Evolutionary conservation across 345 rosid species (phyloP).

Genomic region (Pugionium dolabratum): DNA sequence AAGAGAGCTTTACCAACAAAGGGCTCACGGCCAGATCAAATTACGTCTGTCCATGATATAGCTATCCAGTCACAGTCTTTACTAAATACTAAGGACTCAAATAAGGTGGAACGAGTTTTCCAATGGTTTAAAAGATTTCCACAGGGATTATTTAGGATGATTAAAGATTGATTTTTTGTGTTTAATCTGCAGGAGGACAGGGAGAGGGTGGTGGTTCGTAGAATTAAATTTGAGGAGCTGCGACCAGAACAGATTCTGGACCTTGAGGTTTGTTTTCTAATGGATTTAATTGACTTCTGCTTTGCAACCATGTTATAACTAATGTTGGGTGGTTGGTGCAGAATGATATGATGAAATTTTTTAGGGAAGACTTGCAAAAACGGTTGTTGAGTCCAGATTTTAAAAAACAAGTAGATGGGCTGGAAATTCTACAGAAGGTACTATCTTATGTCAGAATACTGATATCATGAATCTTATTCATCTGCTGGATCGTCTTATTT

Average conservation of each 20-base stretch:
- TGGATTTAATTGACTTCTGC: slow-evolving; percentile 12
- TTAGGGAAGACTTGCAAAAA: slow-evolving; percentile 90
- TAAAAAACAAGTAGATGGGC: slow-evolving; percentile 95
- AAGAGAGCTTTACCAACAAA: slow-evolving; percentile 72
- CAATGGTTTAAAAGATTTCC: slow-evolving; percentile 12
- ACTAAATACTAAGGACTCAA: slow-evolving; percentile 88
- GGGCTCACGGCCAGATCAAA: slow-evolving; percentile 64
- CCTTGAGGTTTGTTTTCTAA: slow-evolving; percentile 75
- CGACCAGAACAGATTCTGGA: slow-evolving; percentile 95
- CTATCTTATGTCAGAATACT: slow-evolving; percentile 23
- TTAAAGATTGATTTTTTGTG: slow-evolving; percentile 18
- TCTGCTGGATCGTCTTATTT: neutral
- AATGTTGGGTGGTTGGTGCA: slow-evolving; percentile 44
- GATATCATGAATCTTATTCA: slow-evolving; percentile 16
- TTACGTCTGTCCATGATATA: slow-evolving; percentile 71
- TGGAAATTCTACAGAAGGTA: slow-evolving; percentile 96
- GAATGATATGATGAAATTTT: slow-evolving; percentile 91
- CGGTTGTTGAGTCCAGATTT: slow-evolving; percentile 84
- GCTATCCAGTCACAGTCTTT: slow-evolving; percentile 86
- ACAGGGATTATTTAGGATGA: slow-evolving; percentile 12
- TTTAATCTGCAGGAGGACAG: slow-evolving; percentile 76
- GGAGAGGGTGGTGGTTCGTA: slow-evolving; percentile 86
- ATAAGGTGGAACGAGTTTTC: slow-evolving; percentile 61
- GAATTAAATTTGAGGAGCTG: slow-evolving; percentile 87
- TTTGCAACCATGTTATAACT: slow-evolving; percentile 19